Conservation (phyloP, 345 rosid species). For the Corchorus olitorius region DNA sequence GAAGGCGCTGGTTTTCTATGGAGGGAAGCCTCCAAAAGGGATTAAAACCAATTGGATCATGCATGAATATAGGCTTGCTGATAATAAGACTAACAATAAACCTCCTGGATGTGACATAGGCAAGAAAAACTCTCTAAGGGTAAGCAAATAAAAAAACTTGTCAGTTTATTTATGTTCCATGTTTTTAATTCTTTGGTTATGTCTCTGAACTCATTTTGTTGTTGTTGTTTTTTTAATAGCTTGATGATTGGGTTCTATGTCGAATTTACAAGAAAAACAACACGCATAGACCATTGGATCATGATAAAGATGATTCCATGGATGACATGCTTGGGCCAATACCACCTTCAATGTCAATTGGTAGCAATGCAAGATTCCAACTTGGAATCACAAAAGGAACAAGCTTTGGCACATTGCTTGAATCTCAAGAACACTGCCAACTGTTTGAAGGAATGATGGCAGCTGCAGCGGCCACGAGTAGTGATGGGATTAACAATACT, state of each 20-base stretch:
- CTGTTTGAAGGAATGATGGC: slow-evolving; percentile 46
- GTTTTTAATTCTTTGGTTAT: neutral
- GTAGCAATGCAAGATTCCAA: slow-evolving; percentile 29
- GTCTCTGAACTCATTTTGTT: neutral
- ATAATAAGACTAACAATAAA: slow-evolving; percentile 51
- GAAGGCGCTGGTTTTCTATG: slow-evolving; percentile 88
- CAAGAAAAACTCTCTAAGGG: slow-evolving; percentile 90
- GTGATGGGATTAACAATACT: slow-evolving; percentile 23
- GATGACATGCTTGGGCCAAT: slow-evolving; percentile 56
- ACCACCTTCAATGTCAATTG: slow-evolving; percentile 48
- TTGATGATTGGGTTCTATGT: slow-evolving; percentile 97
- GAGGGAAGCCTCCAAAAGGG: slow-evolving; percentile 99
- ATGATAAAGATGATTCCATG: slow-evolving; percentile 57
- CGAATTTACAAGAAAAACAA: slow-evolving; percentile 86
- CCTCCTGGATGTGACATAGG: slow-evolving; percentile 65
- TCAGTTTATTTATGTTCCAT: neutral
- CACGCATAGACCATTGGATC: slow-evolving; percentile 49
- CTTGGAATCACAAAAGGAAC: slow-evolving; percentile 30
- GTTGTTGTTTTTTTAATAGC: slow-evolving; percentile 39
- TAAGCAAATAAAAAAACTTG: slow-evolving; percentile 25
- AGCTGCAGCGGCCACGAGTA: slow-evolving; percentile 10
- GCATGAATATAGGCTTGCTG: slow-evolving; percentile 89
- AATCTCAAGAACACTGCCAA: slow-evolving; percentile 31
- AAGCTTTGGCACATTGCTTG: slow-evolving; percentile 43
- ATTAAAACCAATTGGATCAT: slow-evolving; percentile 95